phyloP scores from a whole-genome alignment of 2,329 filamentous ascomycete species.

The Cladosporium oxysporum region DNA sequence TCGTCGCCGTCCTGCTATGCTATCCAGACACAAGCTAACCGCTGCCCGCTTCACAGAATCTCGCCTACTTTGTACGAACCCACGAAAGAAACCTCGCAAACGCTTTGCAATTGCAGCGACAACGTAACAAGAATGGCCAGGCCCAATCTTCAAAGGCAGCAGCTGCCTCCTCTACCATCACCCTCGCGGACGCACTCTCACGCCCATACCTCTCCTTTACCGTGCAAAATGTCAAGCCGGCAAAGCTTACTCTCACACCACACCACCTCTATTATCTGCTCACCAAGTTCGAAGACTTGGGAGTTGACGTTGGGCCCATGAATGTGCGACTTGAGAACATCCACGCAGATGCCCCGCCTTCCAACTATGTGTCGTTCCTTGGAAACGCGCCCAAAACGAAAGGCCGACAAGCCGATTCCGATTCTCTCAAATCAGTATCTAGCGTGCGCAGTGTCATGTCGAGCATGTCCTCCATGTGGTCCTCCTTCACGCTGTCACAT shows the following conservation, averaged over 20 bases:
- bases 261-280: constrained; percentile 97
- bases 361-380: constrained; percentile 95
- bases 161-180: constrained; percentile 69
- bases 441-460: constrained; percentile 98
- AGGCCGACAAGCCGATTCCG: constrained; percentile 75
- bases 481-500: constrained; percentile 79
- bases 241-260: constrained; percentile 87
- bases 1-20: not conserved
- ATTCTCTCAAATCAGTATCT: constrained; percentile 92
- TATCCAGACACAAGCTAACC: constrained; percentile 9
- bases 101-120: constrained; percentile 81
- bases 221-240: constrained; percentile 81
- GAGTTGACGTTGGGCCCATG: constrained; percentile 90
- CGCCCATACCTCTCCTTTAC: constrained; percentile 82
- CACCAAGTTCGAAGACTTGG: constrained; percentile 90
- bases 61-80: constrained; percentile 92
- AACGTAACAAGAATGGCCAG: constrained; percentile 63
- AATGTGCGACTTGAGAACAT: constrained; percentile 94
- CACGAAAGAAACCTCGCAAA: constrained; percentile 98
- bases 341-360: constrained; percentile 79
- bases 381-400: constrained; percentile 79
- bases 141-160: constrained; percentile 51
- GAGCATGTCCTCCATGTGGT: constrained; percentile 91
- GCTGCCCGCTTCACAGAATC: constrained; percentile 62
- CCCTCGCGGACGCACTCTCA: constrained; percentile 77